Percentiles rank a stretch among this genome's conserved stretches.
phyloP scores from a whole-genome alignment of 306 rosid species.

The Medicago lupulina region DNA sequence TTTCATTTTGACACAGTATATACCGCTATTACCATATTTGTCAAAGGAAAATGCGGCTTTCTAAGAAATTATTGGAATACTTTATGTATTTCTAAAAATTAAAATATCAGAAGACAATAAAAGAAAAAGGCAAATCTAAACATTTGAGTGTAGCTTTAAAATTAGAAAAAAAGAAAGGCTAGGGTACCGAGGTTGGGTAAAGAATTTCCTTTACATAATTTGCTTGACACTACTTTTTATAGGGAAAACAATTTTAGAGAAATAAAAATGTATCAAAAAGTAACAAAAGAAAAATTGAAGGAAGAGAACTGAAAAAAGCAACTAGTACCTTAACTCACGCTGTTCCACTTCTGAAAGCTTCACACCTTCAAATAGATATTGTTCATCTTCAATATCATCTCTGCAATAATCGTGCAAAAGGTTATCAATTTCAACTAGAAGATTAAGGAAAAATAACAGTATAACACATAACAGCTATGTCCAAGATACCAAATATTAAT shows the following conservation, averaged over 20 bases:
- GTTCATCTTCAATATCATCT: constrained; percentile 93
- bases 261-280: constrained; percentile 16
- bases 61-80: neutral
- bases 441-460: constrained; percentile 27
- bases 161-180: neutral
- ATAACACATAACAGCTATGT: constrained; percentile 11
- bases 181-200: neutral
- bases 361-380: constrained; percentile 80
- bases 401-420: constrained; percentile 48
- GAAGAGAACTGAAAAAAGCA: constrained; percentile 16
- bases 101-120: neutral
- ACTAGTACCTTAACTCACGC: constrained; percentile 62
- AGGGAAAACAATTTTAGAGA: neutral
- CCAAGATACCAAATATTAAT: constrained; percentile 3
- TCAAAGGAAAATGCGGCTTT: neutral
- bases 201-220: constrained; percentile 17
- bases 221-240: constrained; percentile 4
- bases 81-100: neutral
- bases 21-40: neutral
- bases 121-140: constrained; percentile 1
- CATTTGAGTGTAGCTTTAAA: constrained; percentile 24
- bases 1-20: neutral
- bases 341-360: constrained; percentile 75
- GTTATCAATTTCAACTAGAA: constrained; percentile 30
- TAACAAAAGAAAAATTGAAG: constrained; percentile 8